A percentile compares a stretch with the other conserved stretches of the same genome.
phyloP scores from a whole-genome alignment of 2,329 filamentous ascomycete species.

The Elsinoe australis region DNA sequence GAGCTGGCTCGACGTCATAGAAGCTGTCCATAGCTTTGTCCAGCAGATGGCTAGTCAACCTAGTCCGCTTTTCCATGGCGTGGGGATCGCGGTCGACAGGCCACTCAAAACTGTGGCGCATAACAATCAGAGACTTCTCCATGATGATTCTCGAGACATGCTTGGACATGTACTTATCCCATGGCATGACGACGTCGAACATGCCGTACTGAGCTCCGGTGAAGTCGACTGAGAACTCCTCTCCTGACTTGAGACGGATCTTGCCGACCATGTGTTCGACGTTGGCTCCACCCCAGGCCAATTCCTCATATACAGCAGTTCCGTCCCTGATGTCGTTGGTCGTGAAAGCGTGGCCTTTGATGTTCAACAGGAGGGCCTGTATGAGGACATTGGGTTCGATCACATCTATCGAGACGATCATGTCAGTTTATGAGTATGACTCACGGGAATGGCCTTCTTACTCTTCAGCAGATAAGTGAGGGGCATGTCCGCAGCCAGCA shows the following conservation, averaged over 20 bases:
- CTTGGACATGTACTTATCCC: conserved; percentile 2
- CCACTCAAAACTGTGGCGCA: no score
- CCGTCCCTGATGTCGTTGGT: not conserved
- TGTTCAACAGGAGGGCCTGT: not conserved
- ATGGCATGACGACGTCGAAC: conserved; percentile 15
- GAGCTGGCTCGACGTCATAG: no score
- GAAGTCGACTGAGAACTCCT: conserved; percentile 19
- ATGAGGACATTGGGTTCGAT: not conserved
- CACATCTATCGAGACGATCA: no score
- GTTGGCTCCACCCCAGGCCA: not conserved
- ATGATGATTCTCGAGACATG: no score
- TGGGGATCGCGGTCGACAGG: no score
- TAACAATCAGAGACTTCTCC: no score
- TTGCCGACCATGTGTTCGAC: conserved; percentile 16
- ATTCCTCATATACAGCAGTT: not conserved
- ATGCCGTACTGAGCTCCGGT: conserved; percentile 22
- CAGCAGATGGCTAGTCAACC: no score
- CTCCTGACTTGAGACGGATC: conserved; percentile 15
- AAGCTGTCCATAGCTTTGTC: no score
- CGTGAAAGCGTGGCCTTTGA: conserved; percentile 9
- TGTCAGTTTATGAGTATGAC: no score
- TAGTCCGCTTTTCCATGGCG: no score
- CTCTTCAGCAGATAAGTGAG: conserved; percentile 1
- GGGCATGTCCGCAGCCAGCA: no score
- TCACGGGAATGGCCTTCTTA: no score